Conservation (phyloP, 225 moss, liverwort and hornwort species). For the Bryum argenteum region DNA sequence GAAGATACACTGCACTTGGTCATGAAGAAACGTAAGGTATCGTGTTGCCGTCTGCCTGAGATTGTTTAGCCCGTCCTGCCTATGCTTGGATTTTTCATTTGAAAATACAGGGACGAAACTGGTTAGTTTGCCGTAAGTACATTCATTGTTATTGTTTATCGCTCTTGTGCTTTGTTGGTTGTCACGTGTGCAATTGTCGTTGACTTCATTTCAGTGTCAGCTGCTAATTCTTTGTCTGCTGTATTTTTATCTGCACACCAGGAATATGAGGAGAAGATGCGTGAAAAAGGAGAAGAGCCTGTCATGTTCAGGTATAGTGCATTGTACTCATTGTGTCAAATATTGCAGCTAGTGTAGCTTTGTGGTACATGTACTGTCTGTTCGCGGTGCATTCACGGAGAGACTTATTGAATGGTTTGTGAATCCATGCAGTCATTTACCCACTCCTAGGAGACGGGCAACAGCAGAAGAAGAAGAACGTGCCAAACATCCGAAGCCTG, state of each 20-base stretch:
- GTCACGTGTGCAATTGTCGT: not conserved
- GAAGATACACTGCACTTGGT: constrained; percentile 99
- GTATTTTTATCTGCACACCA: constrained; percentile 30
- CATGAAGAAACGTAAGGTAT: constrained; percentile 99
- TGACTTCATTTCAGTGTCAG: not conserved
- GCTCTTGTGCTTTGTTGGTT: constrained; percentile 15
- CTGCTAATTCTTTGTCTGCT: not conserved
- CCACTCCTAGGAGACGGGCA: constrained; percentile 89
- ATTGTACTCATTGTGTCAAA: not conserved
- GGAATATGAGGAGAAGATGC: constrained; percentile 99
- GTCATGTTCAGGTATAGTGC: constrained; percentile 92
- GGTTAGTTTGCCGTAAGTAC: constrained; percentile 22
- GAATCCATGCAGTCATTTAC: constrained; percentile 76
- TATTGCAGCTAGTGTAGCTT: not conserved
- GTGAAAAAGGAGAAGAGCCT: constrained; percentile 99
- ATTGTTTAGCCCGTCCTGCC: constrained; percentile 5
- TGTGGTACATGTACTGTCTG: not conserved
- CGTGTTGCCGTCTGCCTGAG: constrained; percentile 18
- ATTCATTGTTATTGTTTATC: constrained; percentile 2
- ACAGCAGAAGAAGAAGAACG: constrained; percentile 99
- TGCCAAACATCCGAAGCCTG: constrained; percentile 99
- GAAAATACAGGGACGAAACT: constrained; percentile 27
- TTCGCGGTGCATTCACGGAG: constrained; percentile 4
- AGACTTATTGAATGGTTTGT: not conserved
- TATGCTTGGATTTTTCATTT: constrained; percentile 1